Percentiles rank a stretch among this genome's conserved stretches.
These are phyloP conservation scores for Escallonia rubra DNA, from an alignment of 129 eudicot species.

Conservation along the genomic window DNA sequence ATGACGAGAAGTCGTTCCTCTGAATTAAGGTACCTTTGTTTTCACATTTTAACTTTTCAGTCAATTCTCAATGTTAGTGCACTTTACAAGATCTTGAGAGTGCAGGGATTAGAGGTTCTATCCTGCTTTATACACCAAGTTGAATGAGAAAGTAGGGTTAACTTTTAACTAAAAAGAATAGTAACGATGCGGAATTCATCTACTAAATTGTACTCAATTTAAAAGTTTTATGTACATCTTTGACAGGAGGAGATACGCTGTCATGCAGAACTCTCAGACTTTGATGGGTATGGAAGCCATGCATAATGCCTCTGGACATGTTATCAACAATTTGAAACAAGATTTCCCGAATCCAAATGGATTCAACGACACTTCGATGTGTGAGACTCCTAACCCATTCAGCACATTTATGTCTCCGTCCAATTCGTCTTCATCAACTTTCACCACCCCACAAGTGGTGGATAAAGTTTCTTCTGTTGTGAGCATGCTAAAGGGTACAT, in stretches of 20 bases:
- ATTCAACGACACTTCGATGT: constrained; percentile 24
- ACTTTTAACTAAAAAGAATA: too few relatives aligned
- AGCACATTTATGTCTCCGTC: constrained; percentile 55
- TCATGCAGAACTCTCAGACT: constrained; percentile 71
- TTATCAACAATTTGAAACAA: constrained; percentile 40
- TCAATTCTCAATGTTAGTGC: too few relatives aligned
- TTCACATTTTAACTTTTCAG: neutral
- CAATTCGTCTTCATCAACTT: constrained; percentile 51
- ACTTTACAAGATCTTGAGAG: too few relatives aligned
- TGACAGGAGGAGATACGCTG: constrained; percentile 74
- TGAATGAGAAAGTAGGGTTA: too few relatives aligned
- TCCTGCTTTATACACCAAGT: too few relatives aligned
- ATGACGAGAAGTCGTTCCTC: constrained; percentile 95
- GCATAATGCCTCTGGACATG: constrained; percentile 39
- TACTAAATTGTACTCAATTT: too few relatives aligned
- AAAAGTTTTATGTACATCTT: too few relatives aligned
- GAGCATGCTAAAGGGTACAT: constrained; percentile 81
- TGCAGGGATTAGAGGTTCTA: too few relatives aligned
- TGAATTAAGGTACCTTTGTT: constrained; percentile 55
- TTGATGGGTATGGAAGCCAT: constrained; percentile 62
- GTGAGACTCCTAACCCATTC: constrained; percentile 36
- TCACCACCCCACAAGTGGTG: constrained; percentile 29
- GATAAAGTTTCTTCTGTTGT: constrained; percentile 83
- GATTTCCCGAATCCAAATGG: constrained; percentile 31
- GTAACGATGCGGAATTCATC: too few relatives aligned